Base-by-base conservation (phyloP, 345 rosid species). In the Aquilaria sinensis region DNA sequence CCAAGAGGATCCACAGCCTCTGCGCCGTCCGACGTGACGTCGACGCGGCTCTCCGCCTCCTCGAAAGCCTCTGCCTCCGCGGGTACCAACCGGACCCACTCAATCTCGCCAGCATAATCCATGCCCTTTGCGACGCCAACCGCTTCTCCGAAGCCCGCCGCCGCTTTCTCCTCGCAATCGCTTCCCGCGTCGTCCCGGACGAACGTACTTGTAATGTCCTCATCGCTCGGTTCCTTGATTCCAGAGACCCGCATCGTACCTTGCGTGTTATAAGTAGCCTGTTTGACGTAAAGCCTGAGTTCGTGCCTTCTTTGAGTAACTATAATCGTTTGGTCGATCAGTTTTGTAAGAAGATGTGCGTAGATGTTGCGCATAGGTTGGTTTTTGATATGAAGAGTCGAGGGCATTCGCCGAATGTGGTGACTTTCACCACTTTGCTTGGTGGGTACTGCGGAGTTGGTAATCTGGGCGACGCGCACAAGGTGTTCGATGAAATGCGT, bases 311-410 rank as follows among this genome's bases (percentile, higher is more conserved):
- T 31, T 51, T 89, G 81, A 73, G 72, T 68, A 92, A 81, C 70
- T 87, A 85, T 37, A 92, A 89, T 62, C 87, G 89, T 62, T 81
- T 89, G 76, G 78, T 92, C 31, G 66, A 82, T 82, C 92, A 85
- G 74, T 57, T 82, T 58, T 92, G 96, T 71, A 52, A 50, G 64
- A 57, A 61, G 9, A 62, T 60, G 32, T 73, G 77, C 30, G 83
- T 85, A 1, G 14, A 14, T 48, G 75, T 85, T 48, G 95, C 80
- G 60, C 90, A 80, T 65, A 73, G 79, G 73, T 73, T 85, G 75
- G 50, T 86, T 2, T 77, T 76, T 29, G 87, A 89, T 68, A 74
- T 85, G 85, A 80, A 74, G 66, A 75, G 73, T 60, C 70, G 73
- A 69, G 92, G 95, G 51, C 90, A 89, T 71, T 32, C 31, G 4